Conservation (phyloP, 75 land plant species). For the Pseudotsuga menziesii region DNA sequence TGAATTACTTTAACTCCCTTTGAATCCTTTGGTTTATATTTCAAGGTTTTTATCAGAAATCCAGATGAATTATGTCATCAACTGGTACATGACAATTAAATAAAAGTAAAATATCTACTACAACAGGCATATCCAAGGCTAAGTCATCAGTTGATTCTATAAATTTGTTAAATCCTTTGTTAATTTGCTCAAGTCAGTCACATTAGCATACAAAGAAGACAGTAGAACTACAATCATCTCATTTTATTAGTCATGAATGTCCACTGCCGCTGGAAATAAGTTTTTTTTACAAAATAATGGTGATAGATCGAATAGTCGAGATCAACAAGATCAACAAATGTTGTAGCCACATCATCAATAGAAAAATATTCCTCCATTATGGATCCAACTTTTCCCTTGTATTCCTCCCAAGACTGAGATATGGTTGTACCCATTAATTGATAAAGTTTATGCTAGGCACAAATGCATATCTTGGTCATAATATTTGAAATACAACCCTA, state of each 20-base stretch:
- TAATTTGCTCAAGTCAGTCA: slow-evolving; percentile 55
- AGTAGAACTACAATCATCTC: slow-evolving; percentile 80
- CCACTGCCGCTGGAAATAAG: slow-evolving; percentile 86
- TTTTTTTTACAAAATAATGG: slow-evolving; percentile 61
- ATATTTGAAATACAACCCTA: too few species aligned
- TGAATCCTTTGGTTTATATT: slow-evolving; percentile 38
- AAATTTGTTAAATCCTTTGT: slow-evolving; percentile 57
- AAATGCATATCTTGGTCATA: too few species aligned
- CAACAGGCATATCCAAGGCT: slow-evolving; percentile 71
- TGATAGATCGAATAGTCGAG: slow-evolving; percentile 58
- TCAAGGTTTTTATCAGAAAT: slow-evolving; percentile 43
- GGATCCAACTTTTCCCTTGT: slow-evolving; percentile 27
- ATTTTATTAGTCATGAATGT: slow-evolving; percentile 75
- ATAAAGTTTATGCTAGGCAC: slow-evolving; percentile 35
- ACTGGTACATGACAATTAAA: slow-evolving; percentile 75
- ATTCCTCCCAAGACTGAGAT: slow-evolving; percentile 26
- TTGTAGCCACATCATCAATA: slow-evolving; percentile 33
- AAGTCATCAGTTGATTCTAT: slow-evolving; percentile 74
- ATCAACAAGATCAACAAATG: slow-evolving; percentile 40
- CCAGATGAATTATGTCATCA: slow-evolving; percentile 78
- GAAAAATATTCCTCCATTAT: slow-evolving; percentile 42
- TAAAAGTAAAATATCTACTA: slow-evolving; percentile 64
- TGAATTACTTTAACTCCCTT: slow-evolving; percentile 52
- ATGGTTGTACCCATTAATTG: slow-evolving; percentile 30
- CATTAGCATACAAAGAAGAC: slow-evolving; percentile 68